These are phyloP conservation scores for Cylindrotheca closterium DNA, from an alignment of 108 stramenopile species.

Conservation along the genomic window DNA sequence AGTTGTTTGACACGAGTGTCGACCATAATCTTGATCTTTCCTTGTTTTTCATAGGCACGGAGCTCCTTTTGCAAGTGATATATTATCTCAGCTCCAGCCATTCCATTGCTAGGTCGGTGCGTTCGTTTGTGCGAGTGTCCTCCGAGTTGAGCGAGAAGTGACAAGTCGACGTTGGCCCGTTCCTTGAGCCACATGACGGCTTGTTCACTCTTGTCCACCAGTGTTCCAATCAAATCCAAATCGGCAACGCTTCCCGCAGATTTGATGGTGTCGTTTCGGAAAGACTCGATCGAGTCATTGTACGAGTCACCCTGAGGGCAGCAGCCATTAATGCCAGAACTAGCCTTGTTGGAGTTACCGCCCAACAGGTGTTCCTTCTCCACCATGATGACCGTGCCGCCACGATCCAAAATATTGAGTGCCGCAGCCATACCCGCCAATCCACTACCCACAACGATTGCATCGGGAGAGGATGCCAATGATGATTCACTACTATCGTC, in stretches of 20 bases:
- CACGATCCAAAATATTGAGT: slow-evolving; percentile 84
- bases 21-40: slow-evolving; percentile 69
- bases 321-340: slow-evolving; percentile 90
- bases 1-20: slow-evolving; percentile 69
- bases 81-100: slow-evolving; percentile 90
- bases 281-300: slow-evolving; percentile 64
- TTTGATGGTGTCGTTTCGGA: slow-evolving; percentile 78
- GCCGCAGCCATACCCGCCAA: slow-evolving; percentile 86
- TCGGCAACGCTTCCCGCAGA: slow-evolving; percentile 73
- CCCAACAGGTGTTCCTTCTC: slow-evolving; percentile 90
- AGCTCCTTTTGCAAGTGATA: slow-evolving; percentile 82
- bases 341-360: slow-evolving; percentile 94
- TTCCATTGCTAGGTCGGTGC: slow-evolving; percentile 82
- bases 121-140: slow-evolving; percentile 88
- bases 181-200: slow-evolving; percentile 84
- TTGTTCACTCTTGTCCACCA: slow-evolving; percentile 67
- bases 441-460: slow-evolving; percentile 89
- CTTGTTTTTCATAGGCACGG: slow-evolving; percentile 73
- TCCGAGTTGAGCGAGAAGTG: slow-evolving; percentile 85
- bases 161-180: slow-evolving; percentile 80
- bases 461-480: slow-evolving; percentile 61
- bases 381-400: slow-evolving; percentile 77
- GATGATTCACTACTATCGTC: not conserved
- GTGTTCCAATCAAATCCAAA: slow-evolving; percentile 66
- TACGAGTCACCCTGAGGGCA: slow-evolving; percentile 66